These are phyloP conservation scores for Micractinium conductrix DNA, from an alignment of 139 green algal species.

Conservation along the genomic window DNA sequence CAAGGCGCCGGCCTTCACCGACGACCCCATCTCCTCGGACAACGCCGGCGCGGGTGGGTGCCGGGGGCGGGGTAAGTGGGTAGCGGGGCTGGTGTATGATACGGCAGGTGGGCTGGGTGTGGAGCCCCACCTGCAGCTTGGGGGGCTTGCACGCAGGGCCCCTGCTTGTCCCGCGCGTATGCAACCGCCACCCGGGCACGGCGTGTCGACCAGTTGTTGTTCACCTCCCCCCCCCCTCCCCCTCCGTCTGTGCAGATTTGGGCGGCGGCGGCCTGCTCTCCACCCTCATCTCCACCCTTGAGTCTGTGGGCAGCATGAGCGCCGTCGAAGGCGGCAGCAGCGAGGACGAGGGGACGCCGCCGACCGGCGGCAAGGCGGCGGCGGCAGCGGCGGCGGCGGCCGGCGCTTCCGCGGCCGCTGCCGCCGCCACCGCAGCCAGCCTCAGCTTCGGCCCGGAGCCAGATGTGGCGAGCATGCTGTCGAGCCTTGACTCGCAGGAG, in stretches of 20 bases:
- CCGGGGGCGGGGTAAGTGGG: background rate
- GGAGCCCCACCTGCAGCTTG: no score
- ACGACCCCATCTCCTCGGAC: constrained; percentile 20
- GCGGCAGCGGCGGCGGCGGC: background rate
- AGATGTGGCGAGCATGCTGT: background rate
- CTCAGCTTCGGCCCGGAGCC: background rate
- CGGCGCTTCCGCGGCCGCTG: background rate
- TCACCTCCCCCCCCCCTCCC: no score
- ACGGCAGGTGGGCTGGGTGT: no score
- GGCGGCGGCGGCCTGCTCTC: constrained; percentile 21
- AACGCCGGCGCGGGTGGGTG: background rate
- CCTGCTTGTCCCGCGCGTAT: no score
- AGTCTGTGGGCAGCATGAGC: background rate
- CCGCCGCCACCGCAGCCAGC: background rate
- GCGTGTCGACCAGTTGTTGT: no score
- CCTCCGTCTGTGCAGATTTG: no score
- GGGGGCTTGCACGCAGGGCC: no score
- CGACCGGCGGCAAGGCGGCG: background rate
- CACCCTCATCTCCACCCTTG: constrained; percentile 26
- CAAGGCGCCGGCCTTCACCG: constrained; percentile 11
- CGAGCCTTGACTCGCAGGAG: background rate
- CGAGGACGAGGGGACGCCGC: background rate
- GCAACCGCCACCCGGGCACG: no score
- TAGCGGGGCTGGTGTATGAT: no score
- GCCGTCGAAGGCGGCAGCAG: background rate